These are phyloP conservation scores for Lentinula edodes DNA, from an alignment of 768 basidiomycete genomes.

Conservation along the genomic window DNA sequence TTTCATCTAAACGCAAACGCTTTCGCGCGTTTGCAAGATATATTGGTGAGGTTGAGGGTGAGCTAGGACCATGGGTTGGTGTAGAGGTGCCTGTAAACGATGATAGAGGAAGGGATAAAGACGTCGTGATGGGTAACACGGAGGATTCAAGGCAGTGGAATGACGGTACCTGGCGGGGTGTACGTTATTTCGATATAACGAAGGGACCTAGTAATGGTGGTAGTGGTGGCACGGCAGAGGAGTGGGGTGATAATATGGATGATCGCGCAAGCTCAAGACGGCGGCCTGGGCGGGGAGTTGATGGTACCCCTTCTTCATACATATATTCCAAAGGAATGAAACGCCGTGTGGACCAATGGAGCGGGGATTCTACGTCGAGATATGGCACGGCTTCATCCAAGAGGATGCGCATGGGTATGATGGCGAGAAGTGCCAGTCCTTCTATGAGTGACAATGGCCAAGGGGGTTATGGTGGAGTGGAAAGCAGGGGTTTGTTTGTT, in stretches of 20 bases:
- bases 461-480: slow-evolving; percentile 26
- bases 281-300: slow-evolving; percentile 18
- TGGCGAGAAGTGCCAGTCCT: slow-evolving; percentile 65
- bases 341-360: slow-evolving; percentile 30
- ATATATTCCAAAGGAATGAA: slow-evolving; percentile 28
- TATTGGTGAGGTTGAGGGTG: slow-evolving; percentile 82
- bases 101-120: slow-evolving; percentile 29
- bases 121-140: slow-evolving; percentile 11
- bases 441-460: slow-evolving; percentile 50
- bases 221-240: slow-evolving; percentile 15
- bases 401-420: slow-evolving; percentile 56
- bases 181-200: slow-evolving; percentile 76
- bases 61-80: slow-evolving; percentile 83
- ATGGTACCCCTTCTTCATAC: slow-evolving; percentile 40
- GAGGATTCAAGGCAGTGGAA: slow-evolving; percentile 62
- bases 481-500: slow-evolving; percentile 77
- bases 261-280: slow-evolving; percentile 40
- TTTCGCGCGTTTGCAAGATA: slow-evolving; percentile 87
- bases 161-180: slow-evolving; percentile 77
- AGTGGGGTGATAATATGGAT: slow-evolving; percentile 37
- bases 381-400: slow-evolving; percentile 28
- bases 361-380: slow-evolving; percentile 22
- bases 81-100: slow-evolving; percentile 78
- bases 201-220: slow-evolving; percentile 29
- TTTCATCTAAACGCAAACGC: slow-evolving; percentile 74